Evolutionary conservation across 2,329 filamentous ascomycete genomes (phyloP), one percentile per base, ranked within the genome.

Genomic region (Pseudogymnoascus sp.): DNA sequence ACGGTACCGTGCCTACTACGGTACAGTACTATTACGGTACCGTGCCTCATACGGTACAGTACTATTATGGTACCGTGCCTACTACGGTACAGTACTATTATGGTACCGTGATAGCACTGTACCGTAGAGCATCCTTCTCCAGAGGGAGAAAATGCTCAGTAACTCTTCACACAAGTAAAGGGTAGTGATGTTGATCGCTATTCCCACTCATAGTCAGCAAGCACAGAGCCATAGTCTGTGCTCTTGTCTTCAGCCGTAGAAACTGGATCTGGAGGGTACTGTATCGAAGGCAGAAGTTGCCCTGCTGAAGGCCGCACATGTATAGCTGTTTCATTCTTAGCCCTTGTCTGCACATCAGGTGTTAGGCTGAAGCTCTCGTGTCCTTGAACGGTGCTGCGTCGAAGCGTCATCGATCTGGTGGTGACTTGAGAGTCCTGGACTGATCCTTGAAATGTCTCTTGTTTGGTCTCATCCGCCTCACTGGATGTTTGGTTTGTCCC

Each of bases 381-480:
- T 58, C 40, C 60, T 25, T 58, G 28, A 58, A 62, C 16, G 9
- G 60, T 9, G 7, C 43, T 62, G 16, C 41, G 43, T 28, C 43
- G 60, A 62, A 16, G 21, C 12, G 41, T 55, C 40, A 62, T 62
- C 14, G 28, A 62, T 62, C n/a, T 62, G 5, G 60, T 55, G 16
- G 60, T 62, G 60, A 40, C 60, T 55, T 55, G 25, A 62, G 60
- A 25, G 40, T 58, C 60, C 41, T 61, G 25, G 4, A 55, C 60
- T 61, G 7, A 45, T 61, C 59, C 59, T 1, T 33, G 60, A 61
- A 61, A 49, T 61, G 38, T 35, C 60, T 45, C 38, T 45, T 62
- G 41, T 43, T 62, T 16, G 28, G 28, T 58, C 41, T 55, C 43
- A 55, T 62, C 31, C 43, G 43, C 28, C 25, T 25, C 25, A 4